These are phyloP conservation scores for Lentinus tigrinus DNA, from an alignment of 768 basidiomycete species.

Conservation along the genomic window DNA sequence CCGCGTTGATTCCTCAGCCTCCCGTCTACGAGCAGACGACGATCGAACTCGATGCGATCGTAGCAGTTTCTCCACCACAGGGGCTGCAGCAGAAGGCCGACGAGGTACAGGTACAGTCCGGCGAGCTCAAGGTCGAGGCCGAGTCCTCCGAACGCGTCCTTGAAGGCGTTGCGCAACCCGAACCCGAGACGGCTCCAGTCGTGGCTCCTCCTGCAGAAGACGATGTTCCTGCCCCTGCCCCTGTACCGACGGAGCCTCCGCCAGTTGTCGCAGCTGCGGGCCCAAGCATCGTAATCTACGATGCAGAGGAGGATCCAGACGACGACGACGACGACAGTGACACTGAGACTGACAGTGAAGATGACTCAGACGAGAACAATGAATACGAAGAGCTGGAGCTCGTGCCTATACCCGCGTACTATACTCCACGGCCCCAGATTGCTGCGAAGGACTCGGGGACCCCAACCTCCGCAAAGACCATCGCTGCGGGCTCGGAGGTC, in stretches of 20 bases:
- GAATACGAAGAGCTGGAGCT: not conserved
- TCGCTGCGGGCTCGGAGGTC: not conserved
- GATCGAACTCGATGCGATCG: too few species aligned
- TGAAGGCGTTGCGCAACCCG: too few species aligned
- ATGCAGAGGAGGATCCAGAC: not conserved
- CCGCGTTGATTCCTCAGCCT: too few species aligned
- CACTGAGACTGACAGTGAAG: not conserved
- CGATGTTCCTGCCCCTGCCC: not conserved
- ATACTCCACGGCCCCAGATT: not conserved
- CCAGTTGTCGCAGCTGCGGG: not conserved
- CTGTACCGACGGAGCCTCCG: not conserved
- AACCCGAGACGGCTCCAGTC: too few species aligned
- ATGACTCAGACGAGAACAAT: not conserved
- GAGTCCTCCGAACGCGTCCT: too few species aligned
- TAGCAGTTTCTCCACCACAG: too few species aligned
- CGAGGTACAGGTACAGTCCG: too few species aligned
- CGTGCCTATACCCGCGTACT: not conserved
- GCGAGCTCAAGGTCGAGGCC: too few species aligned
- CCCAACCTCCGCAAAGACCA: not conserved
- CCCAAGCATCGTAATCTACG: not conserved
- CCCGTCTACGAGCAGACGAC: too few species aligned
- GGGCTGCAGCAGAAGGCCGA: too few species aligned
- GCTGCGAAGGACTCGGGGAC: not conserved
- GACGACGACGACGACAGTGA: not conserved
- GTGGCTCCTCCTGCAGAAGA: too few species aligned